Conservation (phyloP, 345 rosid species). For the Odontarrhena argentea region DNA sequence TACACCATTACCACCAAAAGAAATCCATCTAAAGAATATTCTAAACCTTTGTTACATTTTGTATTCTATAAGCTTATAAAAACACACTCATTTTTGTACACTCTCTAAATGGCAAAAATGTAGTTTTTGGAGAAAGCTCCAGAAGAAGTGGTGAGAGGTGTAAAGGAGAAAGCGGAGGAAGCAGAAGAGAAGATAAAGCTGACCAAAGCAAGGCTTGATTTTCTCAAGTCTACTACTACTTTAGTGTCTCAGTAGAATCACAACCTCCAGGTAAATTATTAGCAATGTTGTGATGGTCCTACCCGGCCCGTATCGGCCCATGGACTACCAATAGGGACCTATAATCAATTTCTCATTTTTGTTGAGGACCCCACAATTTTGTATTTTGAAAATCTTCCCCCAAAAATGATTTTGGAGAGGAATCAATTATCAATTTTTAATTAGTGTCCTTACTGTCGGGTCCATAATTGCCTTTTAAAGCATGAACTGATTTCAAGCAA, state of each 20-base stretch:
- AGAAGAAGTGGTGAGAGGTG: conserved; percentile 75
- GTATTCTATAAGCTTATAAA: background rate
- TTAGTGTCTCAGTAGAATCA: conserved; percentile 53
- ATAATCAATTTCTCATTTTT: background rate
- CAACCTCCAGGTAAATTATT: conserved; percentile 8
- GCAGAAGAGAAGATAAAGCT: conserved; percentile 86
- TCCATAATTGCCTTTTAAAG: conserved; percentile 27
- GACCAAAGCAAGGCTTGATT: conserved; percentile 69
- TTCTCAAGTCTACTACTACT: conserved; percentile 75
- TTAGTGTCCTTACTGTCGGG: conserved; percentile 20
- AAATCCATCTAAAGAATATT: background rate
- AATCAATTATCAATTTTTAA: conserved; percentile 14
- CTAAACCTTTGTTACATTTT: background rate
- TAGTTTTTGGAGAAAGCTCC: conserved; percentile 92
- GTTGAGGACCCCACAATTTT: background rate
- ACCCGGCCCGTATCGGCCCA: conserved; percentile 25
- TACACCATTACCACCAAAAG: conserved; percentile 6
- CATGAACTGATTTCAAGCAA: conserved; percentile 17
- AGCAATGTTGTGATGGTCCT: background rate
- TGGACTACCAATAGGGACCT: conserved; percentile 1
- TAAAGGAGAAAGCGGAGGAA: conserved; percentile 79
- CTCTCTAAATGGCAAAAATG: background rate
- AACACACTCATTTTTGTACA: background rate
- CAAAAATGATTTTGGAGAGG: conserved; percentile 12
- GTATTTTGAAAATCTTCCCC: background rate